These are phyloP conservation scores for Macaranga tanarius DNA, from an alignment of 441 rosid species.

Conservation along the genomic window DNA sequence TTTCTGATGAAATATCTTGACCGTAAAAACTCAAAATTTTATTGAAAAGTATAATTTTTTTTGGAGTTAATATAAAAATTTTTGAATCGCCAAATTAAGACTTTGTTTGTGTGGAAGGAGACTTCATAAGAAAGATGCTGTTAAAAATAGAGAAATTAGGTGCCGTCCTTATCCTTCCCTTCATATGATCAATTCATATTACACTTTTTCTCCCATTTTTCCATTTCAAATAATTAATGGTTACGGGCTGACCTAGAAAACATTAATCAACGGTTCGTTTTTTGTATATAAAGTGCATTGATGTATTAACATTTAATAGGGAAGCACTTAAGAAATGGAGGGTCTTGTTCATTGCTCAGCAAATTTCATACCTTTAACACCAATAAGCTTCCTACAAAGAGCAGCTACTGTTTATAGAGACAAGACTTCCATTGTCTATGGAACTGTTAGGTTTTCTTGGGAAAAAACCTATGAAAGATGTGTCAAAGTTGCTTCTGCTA, in stretches of 20 bases:
- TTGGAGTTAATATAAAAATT: too few relatives aligned
- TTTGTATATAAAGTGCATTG: background rate
- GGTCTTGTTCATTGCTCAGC: constrained; percentile 29
- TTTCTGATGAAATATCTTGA: too few relatives aligned
- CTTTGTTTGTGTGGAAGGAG: too few relatives aligned
- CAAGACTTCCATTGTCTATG: constrained; percentile 38
- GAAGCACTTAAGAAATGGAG: constrained; percentile 8
- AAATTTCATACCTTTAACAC: constrained; percentile 40
- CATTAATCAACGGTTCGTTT: background rate
- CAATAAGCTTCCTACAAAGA: constrained; percentile 41
- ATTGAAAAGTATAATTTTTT: too few relatives aligned
- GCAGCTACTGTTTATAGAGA: constrained; percentile 39
- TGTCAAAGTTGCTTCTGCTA: constrained; percentile 42
- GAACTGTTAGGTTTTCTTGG: constrained; percentile 37
- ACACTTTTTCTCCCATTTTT: background rate
- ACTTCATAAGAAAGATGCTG: too few relatives aligned
- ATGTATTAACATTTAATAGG: background rate
- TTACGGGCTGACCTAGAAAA: background rate
- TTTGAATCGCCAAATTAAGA: too few relatives aligned
- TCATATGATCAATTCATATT: background rate
- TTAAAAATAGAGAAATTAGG: background rate
- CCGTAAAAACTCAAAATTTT: too few relatives aligned
- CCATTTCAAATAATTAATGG: background rate
- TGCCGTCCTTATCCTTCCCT: background rate
- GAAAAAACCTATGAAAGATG: constrained; percentile 39